Evolutionary conservation across 2,329 filamentous ascomycete species (phyloP), one percentile per base, ranked within the genome.

Genomic region (Arthroderma sp.): DNA sequence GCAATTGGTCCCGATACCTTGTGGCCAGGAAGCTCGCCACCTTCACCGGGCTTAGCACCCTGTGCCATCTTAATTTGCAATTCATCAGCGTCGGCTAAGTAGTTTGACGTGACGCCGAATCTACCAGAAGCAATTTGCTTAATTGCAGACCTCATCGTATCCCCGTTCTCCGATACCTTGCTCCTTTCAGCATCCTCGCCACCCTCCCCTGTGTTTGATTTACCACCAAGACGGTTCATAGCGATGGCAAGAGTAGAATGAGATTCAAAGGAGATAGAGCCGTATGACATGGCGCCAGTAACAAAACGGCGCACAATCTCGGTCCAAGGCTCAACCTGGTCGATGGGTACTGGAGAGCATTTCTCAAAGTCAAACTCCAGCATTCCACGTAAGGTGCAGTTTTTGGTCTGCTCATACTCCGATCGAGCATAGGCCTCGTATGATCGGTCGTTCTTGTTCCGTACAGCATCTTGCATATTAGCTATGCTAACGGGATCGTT

Each of bases 1-100:
- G 86, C 89, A 64, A 96, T 96, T 5, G 86, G 85, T 59, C 85
- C 85, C 49, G 88, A 91, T 29, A 96, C 89, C 70, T 96, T 96
- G 74, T 95, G 87, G 36, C 89, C 89, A 41, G 89, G 89, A 59
- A 96, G 78, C 67, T 96, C 89, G 75, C 89, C 89, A 71, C 89
- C 89, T 67, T 96, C 89, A 66, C 89, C 89, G 46, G 89, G 89
- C 76, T 96, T 96, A 50, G 89, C 89, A 62, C 89, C 89, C 68
- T 96, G 89, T 6, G 89, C 89, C 89, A 96, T 96, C 77, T 96
- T 96, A 70, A 96, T 96, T 66, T 96, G 89, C 38, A 96, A 73
- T 68, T 96, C 88, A 59, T 96, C 89, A 11, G 89, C 85, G 63
- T 96, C 89, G 41, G 88, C 86, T 10, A 96, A 78, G 62, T 95